phyloP scores from a whole-genome alignment of 2,329 filamentous ascomycete species.

The Canariomyces notabilis region DNA sequence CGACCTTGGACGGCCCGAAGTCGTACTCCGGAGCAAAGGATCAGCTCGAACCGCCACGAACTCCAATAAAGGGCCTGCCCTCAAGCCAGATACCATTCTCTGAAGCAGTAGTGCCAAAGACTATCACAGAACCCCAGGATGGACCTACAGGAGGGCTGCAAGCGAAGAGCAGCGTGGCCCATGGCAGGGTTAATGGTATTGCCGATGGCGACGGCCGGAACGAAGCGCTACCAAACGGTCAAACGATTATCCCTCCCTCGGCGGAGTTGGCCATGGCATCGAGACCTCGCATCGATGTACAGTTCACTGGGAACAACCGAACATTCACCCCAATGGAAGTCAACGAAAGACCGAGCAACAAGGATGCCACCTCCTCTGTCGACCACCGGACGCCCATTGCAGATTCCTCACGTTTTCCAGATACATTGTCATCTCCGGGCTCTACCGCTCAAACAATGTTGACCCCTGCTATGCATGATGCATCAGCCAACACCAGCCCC shows the following conservation, averaged over 20 bases:
- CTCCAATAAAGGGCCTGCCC: not conserved
- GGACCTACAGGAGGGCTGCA: not conserved
- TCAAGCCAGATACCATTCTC: not conserved
- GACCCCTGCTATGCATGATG: conserved; percentile 63
- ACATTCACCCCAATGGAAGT: not conserved
- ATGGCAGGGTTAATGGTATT: conserved; percentile 2
- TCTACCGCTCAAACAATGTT: conserved; percentile 71
- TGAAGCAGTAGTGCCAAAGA: too few species aligned
- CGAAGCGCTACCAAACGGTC: not conserved
- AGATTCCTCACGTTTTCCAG: conserved; percentile 36
- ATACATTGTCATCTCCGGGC: conserved; percentile 49
- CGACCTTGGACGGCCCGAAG: not conserved
- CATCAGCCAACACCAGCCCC: conserved; percentile 69
- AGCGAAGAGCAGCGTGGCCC: not conserved
- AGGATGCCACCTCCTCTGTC: conserved; percentile 26
- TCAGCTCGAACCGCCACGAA: not conserved
- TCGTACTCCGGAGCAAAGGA: not conserved
- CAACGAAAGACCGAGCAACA: conserved; percentile 19
- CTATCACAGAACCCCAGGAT: not conserved
- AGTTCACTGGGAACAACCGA: not conserved
- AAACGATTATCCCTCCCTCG: not conserved
- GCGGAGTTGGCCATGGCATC: not conserved
- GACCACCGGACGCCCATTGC: conserved; percentile 29
- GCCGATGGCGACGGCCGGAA: not conserved
- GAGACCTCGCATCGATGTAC: conserved; percentile 7